Conservation (phyloP, 768 basidiomycete species). For the Russula emetica region DNA sequence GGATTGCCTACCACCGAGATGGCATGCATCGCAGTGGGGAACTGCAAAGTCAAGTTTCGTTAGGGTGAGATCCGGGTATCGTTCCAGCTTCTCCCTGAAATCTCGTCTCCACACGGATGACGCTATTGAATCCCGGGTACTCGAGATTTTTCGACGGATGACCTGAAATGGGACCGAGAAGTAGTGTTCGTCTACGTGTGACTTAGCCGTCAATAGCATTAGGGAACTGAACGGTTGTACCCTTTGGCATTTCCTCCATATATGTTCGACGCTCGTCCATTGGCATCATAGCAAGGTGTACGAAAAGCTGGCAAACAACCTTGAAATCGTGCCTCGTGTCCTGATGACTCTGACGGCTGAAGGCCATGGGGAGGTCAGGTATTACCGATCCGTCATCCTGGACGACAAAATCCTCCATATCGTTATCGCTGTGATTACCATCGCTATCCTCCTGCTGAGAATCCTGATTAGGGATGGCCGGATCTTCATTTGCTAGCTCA, state of each 20-base stretch:
- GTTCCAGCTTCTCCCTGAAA: slow-evolving; percentile 62
- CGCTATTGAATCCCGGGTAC: slow-evolving; percentile 66
- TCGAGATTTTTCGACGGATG: slow-evolving; percentile 63
- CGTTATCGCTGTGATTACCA: slow-evolving; percentile 37
- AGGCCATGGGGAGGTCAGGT: slow-evolving; percentile 62
- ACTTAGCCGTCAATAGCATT: slow-evolving; percentile 7
- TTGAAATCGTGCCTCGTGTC: slow-evolving; percentile 79
- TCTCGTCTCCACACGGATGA: slow-evolving; percentile 80
- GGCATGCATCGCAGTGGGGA: slow-evolving; percentile 78
- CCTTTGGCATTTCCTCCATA: slow-evolving; percentile 50
- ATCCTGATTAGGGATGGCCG: slow-evolving; percentile 33
- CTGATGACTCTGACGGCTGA: slow-evolving; percentile 76
- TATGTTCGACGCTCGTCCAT: slow-evolving; percentile 48
- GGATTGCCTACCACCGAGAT: slow-evolving; percentile 65
- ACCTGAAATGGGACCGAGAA: slow-evolving; percentile 66
- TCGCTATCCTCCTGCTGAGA: slow-evolving; percentile 28
- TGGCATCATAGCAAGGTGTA: slow-evolving; percentile 68
- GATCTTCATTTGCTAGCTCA: slow-evolving; percentile 24
- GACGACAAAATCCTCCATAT: slow-evolving; percentile 62
- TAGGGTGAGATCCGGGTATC: slow-evolving; percentile 60
- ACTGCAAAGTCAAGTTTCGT: slow-evolving; percentile 49
- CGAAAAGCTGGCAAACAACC: slow-evolving; percentile 82
- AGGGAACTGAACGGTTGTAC: slow-evolving; percentile 35
- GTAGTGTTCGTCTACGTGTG: slow-evolving; percentile 55
- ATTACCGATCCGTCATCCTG: slow-evolving; percentile 40